Evolutionary conservation across 2,329 filamentous ascomycete genomes (phyloP), one percentile per base, ranked within the genome.

Genomic region (Xylariaceae sp.): DNA sequence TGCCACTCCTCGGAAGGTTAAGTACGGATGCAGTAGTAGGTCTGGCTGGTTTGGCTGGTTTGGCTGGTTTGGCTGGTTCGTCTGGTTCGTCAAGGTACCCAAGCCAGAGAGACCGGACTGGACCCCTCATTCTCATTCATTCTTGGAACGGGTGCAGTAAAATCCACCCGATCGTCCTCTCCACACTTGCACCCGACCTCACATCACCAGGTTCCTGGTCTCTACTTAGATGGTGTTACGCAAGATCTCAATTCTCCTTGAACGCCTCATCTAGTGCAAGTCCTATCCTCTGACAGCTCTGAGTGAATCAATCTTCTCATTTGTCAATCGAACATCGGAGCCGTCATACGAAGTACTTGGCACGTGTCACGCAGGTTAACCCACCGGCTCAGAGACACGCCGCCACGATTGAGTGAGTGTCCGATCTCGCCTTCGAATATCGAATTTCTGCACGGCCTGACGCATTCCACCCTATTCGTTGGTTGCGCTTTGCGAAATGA

Each of bases 401-500:
- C 49, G 46, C 32, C 46, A 43, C 50, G 30, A 52, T 11, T 57
- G 55, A 49, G 19, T 31, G 39, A 47, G 48, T 40, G 12, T 9
- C 37, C 35, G 0, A 19, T 35, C 51, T 34, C 29, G 19, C 37
- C 27, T 7, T 56, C 42, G 30, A 30, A 32, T 30, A 44, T 57
- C 49, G 51, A 45, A 47, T 29, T 29, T 34, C 27, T 27, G 27
- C 37, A 30, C 42, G 8, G 31, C 12, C 35, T 29, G 34, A 39
- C 39, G 42, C 32, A 34, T 30, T 51, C 49, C 41, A 12, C 50
- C 44, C 35, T 41, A 19, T 40, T 44, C 50, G 12, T 53, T 37
- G 19, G 12, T 53, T 37, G 19, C 27, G 37, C 29, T 42, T 37
- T 45, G 19, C 26, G 54, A 47, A 51, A 59, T 52, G 47, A 57